Evolutionary conservation across 2,329 filamentous ascomycete genomes (phyloP), one percentile per base, ranked within the genome.

Genomic region (Trichoderma koningiopsis): DNA sequence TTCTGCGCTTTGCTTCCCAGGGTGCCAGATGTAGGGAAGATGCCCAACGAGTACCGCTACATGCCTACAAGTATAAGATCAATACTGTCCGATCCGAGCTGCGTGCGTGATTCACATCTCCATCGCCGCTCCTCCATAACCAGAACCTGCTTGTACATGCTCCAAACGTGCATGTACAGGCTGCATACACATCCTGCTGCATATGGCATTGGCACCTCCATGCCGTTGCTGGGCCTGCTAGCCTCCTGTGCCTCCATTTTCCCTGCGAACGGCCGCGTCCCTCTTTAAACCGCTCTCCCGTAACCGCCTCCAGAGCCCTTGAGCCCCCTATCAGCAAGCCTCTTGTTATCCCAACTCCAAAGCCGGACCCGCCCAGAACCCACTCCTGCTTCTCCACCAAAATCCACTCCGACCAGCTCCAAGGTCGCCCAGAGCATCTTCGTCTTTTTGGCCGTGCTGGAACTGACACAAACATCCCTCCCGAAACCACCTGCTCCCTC

Each of bases 391-490:
- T 40, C 68, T 70, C 68, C 68, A 70, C 68, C 68, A 64, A 37
- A 61, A 63, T 56, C 68, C 68, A 70, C 68, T 52, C 47, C 47
- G 43, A 49, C 61, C 62, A 64, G 53, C 68, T 65, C 68, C 40
- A 57, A 60, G 56, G 56, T 67, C 60, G 68, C 68, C 62, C 59
- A 67, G 40, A 67, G 68, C 63, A 60, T 64, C 68, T 43, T 67
- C 27, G 43, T 59, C 64, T 63, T 66, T 43, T 66, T 43, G 49
- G 56, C 68, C 37, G 68, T 70, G 68, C 68, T 68, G 40, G 33
- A 43, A 63, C 64, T 68, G 64, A 37, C 63, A 61, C 52, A 66
- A 70, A 62, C 68, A 70, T 70, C 57, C 68, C 64, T 68, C 64
- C 64, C 68, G 49, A 68, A 68, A 62, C 60, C 49, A 40, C 24